Evolutionary conservation across 2,329 filamentous ascomycete genomes (phyloP).

Genomic region (Parastagonospora avenae): DNA sequence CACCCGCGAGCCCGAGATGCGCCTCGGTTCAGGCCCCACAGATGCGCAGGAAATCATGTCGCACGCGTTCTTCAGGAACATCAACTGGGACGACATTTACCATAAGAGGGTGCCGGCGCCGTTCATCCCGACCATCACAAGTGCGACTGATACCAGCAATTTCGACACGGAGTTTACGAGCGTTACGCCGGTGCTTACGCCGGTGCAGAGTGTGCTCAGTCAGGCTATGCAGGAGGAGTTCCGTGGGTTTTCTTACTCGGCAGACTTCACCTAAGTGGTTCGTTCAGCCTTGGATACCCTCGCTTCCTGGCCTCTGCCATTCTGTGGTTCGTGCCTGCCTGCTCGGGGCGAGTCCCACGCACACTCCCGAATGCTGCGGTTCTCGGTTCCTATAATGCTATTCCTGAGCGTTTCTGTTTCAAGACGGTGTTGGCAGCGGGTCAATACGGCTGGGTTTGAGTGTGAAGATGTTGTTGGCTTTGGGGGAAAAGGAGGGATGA

Average conservation of each 20-base stretch:
- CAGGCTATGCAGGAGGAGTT: conserved; percentile 99
- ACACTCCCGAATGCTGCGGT: too few species aligned
- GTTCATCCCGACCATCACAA: conserved; percentile 88
- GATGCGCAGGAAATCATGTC: conserved; percentile 99
- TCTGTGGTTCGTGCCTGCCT: not conserved
- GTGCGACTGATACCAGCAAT: conserved; percentile 97
- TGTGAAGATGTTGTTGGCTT: not conserved
- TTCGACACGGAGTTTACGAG: conserved; percentile 99
- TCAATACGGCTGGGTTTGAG: too few species aligned
- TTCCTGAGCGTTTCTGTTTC: not conserved
- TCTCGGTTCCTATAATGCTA: not conserved
- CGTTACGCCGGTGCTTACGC: conserved; percentile 94
- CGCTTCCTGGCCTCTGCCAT: not conserved
- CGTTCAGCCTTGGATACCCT: not conserved
- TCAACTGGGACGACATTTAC: conserved; percentile 99
- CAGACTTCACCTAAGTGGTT: conserved; percentile 70
- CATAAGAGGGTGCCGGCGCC: conserved; percentile 90
- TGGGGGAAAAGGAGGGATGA: not conserved
- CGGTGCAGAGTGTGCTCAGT: conserved; percentile 67
- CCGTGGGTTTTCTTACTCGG: conserved; percentile 96
- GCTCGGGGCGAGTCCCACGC: not conserved
- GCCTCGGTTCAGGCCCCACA: conserved; percentile 90
- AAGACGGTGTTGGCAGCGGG: too few species aligned
- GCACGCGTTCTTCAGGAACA: conserved; percentile 95
- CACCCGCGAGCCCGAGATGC: conserved; percentile 90